Evolutionary conservation across 2,329 filamentous ascomycete genomes (phyloP), one percentile per base, ranked within the genome.

Genomic region (Alternaria brassicicola): DNA sequence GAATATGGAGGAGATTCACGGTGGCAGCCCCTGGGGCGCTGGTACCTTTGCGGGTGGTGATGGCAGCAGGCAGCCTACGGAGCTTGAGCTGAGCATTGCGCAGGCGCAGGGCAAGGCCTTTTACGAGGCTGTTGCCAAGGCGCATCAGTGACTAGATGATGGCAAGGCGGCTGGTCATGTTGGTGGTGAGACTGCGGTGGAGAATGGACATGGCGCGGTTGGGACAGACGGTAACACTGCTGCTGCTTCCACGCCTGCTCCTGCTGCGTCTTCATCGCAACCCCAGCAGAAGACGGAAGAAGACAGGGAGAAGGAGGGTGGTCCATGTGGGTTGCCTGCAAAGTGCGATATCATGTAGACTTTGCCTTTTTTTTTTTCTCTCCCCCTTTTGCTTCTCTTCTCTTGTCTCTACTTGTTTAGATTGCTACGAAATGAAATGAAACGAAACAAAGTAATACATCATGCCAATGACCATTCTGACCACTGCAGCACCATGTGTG

Each of bases 11-110:
- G 93, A 97, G 83, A 84, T 95, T 63, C 91, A 91, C 77, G 95
- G 95, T 73, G 95, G 95, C 62, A 88, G 85, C 61, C 85, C 95
- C 36, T 99, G 95, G 95, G 95, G 94, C 72, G 93, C 94, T 31
- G 95, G 95, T 75, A 97, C 94, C 65, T 96, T 97, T 71, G 84
- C 93, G 63, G 87, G 76, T 61, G 83, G 76, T 59, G 92, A 97
- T 71, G 95, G 95, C 70, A 92, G 89, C 58, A 89, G 95, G 74
- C 89, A 94, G 84, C 95, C 95, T 48, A 82, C 84, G 15, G 76
- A 81, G 8, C 84, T 87, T 68, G 95, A 99, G 84, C 81, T 96
- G 62, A 84, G 90, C 78, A 76, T 98, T 62, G 95, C 95, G 59
- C 85, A 83, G 62, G 85, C 85, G 69, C 95, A 99, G 83, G 95